These are phyloP conservation scores for Tremella mesenterica DNA, from an alignment of 768 basidiomycete species.

Conservation along the genomic window DNA sequence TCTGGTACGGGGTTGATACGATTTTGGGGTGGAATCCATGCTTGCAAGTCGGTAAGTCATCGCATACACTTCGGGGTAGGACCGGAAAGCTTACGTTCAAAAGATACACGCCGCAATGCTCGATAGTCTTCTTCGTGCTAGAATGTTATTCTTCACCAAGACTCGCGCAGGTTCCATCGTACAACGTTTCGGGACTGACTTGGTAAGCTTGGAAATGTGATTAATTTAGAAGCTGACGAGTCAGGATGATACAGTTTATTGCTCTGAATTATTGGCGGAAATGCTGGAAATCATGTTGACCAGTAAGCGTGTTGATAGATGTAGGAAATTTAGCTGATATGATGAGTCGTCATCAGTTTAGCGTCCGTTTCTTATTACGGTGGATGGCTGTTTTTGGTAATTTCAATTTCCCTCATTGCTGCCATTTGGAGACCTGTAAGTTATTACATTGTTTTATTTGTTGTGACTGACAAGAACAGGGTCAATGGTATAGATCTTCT, in stretches of 20 bases:
- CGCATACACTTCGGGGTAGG: neutral
- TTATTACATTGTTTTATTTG: neutral
- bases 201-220: conserved; percentile 12
- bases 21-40: conserved; percentile 21
- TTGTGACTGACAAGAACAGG: conserved; percentile 2
- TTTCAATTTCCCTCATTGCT: conserved; percentile 6
- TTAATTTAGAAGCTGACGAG: neutral
- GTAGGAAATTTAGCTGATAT: neutral
- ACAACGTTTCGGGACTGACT: conserved; percentile 30
- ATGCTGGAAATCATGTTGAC: conserved; percentile 3
- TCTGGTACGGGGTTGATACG: conserved; percentile 2
- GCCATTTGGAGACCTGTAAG: conserved; percentile 24
- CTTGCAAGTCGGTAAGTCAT: conserved; percentile 14
- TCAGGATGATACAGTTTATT: conserved; percentile 15
- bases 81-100: conserved; percentile 1
- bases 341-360: conserved; percentile 15
- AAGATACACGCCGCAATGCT: conserved; percentile 29
- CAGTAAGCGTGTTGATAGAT: conserved; percentile 7
- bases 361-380: conserved; percentile 17
- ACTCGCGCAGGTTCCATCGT: conserved; percentile 34
- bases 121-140: conserved; percentile 22
- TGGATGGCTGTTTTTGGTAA: conserved; percentile 15
- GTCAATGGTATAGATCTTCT: conserved; percentile 18
- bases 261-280: conserved; percentile 13
- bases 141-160: conserved; percentile 28